Percentiles rank a stretch among this genome's conserved stretches.
phyloP scores from a whole-genome alignment of 1,284 basidiomycete genomes.

The Cutaneotrichosporon sp. region DNA sequence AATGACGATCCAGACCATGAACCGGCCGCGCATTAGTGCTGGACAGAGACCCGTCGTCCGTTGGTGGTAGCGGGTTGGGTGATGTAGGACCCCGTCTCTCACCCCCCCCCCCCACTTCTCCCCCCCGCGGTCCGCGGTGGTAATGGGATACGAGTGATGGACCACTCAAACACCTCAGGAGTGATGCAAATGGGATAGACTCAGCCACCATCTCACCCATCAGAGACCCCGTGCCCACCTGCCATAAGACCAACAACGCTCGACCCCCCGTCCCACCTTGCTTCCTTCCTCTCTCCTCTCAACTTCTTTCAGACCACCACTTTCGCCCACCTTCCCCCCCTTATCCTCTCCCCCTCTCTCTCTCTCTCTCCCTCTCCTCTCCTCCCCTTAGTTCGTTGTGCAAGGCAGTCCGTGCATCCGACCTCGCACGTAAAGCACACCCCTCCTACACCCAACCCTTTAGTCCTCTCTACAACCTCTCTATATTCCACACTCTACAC shows the following conservation, averaged over 20 bases:
- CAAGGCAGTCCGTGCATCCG: conserved; percentile 8
- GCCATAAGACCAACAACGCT: conserved; percentile 5
- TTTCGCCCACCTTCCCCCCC: no score
- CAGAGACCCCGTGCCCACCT: background rate
- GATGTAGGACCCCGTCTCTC: no score
- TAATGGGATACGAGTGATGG: no score
- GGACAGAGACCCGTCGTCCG: no score
- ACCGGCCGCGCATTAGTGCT: background rate
- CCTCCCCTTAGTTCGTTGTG: background rate
- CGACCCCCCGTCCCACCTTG: background rate
- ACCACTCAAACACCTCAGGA: no score
- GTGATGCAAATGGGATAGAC: no score
- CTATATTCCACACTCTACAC: no score
- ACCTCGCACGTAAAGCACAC: conserved; percentile 9
- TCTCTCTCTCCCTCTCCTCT: background rate
- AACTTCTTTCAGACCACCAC: background rate
- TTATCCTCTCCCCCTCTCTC: no score
- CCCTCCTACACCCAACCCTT: background rate
- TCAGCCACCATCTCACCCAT: no score
- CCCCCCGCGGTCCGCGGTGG: no score
- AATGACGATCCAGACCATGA: background rate
- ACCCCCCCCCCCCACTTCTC: no score
- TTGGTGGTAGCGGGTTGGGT: no score
- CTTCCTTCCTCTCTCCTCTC: conserved; percentile 5
- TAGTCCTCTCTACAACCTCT: background rate